Evolutionary conservation across 805 yeast genomes (phyloP), one percentile per base, ranked within the genome.

Genomic region (Debaryomyces hansenii): DNA sequence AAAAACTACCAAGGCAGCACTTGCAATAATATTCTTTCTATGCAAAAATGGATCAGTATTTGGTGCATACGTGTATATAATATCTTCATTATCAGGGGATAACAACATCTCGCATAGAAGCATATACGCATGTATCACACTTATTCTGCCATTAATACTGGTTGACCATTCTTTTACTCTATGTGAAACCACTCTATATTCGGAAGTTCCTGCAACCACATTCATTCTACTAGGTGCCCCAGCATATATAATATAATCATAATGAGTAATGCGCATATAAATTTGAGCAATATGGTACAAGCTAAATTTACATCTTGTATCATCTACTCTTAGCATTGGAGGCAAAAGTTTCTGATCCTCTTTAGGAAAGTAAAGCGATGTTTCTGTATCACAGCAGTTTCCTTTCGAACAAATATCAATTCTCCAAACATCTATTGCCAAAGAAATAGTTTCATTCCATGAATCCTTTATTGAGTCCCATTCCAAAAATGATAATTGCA

Each of bases 91-190:
- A 52, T 73, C 75, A n/a, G 81, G 83, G 9, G 74, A 69, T 38
- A 84, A 58, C 50, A 81, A 77, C 78, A 80, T 79, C 56, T 85
- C 89, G 66, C 79, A 80, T 21, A 85, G 56, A 46, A 83, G 71
- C 52, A 82, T 66, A 50, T 81, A 81, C 16, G 87, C 83, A 58
- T 85, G 87, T 34, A 84, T 69, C 7, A 79, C 78, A 20, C 83
- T 70, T 9, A 79, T 64, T 48, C 76, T 72, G 7, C 84, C 87
- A 50, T 69, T 74, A 11, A 61, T 47, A 8, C 77, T 68, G 5
- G 59, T 56, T 1, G 83, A 70, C 83, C 87, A 80, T 41, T 72
- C 78, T 32, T 68, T 62, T 15, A 86, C 75, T 51, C 83, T 69
- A 11, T 65, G 65, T 34, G 73, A 69, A 10, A 79, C 81, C 3